phyloP scores from a whole-genome alignment of 257 asterid species.

The Solanum piurae region DNA sequence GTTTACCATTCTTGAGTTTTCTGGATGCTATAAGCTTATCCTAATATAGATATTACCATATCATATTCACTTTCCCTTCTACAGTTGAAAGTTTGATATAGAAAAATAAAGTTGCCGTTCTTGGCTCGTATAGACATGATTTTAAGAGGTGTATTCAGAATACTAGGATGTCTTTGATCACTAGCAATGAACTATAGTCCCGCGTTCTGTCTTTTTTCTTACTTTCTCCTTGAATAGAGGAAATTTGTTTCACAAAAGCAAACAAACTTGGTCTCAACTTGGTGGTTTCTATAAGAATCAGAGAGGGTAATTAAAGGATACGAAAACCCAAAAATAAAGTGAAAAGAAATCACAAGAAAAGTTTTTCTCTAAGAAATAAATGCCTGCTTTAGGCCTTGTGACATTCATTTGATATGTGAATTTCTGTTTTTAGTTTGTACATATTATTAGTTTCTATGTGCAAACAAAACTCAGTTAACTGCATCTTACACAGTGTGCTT shows the following conservation, averaged over 20 bases:
- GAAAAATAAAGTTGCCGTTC: neutral
- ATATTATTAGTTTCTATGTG: neutral
- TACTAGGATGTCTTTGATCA: neutral
- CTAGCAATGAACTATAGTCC: neutral
- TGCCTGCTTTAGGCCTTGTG: neutral
- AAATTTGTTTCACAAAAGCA: neutral
- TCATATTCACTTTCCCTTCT: neutral
- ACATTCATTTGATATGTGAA: neutral
- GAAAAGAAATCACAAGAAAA: neutral
- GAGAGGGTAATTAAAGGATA: neutral
- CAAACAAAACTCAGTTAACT: neutral
- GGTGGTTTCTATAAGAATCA: neutral
- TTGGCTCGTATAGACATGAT: neutral
- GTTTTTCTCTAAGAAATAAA: neutral
- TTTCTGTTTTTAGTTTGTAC: neutral
- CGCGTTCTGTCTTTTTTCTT: neutral
- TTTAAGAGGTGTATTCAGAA: neutral
- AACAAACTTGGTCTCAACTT: neutral
- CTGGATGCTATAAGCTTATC: neutral
- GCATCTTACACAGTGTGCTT: neutral
- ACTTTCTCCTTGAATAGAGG: neutral
- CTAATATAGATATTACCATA: neutral
- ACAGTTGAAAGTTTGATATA: neutral
- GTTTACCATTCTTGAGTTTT: neutral
- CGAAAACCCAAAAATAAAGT: neutral